Base-by-base conservation (phyloP, 140 eudicot genomes). In the Erigeron philadelphicus region DNA sequence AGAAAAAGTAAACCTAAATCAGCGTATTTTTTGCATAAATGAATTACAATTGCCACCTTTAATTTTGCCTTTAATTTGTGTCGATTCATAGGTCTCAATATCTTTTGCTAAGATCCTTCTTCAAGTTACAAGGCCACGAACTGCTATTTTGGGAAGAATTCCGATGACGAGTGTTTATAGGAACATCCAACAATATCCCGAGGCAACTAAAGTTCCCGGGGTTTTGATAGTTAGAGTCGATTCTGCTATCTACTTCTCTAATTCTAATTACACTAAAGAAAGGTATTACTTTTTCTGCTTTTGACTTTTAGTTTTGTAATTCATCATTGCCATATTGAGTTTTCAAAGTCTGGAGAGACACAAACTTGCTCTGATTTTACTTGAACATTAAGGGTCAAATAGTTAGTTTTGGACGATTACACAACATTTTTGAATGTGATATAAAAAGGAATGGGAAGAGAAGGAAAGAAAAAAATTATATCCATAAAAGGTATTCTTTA, bases 101-200 rank as follows among this genome's bases (percentile, higher is more conserved):
- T 90, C 97, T 8, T 85, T 87, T 70, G 95, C 94, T 0, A 90
- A 90, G 72, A 78, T 90, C 43, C 88, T 90, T 48, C 84, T 90
- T 55, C 95, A 87, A 87, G 95, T 87, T 46, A 90, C 97, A 21
- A 81, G 97, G 68, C 97, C 97, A 53, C 45, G 90, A 63, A 90
- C 94, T 1, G 93, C 94, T 40, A 76, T 84, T 66, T 86, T 87
- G 25, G 97, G 97, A 58, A 81, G 86, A 63, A 66, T 90, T 23
- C 93, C 97, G 0, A 79, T 92, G 80, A 84, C 97, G 7, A 76
- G 88, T 78, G 95, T 84, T 43, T 90, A 90, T 62, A 73, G 95
- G 40, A 90, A 87, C 79, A 81, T 76, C 18, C 88, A 85, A 75
- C 97, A 90, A 69, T 90, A 90, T 76, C 95, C 95, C 0, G 90